phyloP scores from a whole-genome alignment of 805 yeast genomes.

The Metschnikowia aberdeeniae region DNA sequence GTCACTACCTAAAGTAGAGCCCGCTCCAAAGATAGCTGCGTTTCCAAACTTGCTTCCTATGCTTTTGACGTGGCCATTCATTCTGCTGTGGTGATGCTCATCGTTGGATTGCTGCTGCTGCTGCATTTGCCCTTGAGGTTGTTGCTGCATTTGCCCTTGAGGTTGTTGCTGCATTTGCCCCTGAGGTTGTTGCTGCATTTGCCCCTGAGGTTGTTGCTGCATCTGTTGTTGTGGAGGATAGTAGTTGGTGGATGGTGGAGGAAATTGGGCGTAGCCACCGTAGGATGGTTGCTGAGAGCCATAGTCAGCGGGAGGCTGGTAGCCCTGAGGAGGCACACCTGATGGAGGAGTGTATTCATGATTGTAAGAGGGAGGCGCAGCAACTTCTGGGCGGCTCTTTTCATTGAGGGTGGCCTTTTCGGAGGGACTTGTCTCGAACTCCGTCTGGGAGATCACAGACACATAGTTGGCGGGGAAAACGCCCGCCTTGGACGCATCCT shows the following conservation, averaged over 20 bases:
- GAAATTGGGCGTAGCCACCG: constrained; percentile 42
- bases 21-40: constrained; percentile 95
- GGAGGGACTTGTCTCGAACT: constrained; percentile 22
- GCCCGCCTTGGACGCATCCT: constrained; percentile 51
- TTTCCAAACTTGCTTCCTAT: constrained; percentile 81
- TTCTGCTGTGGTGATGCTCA: constrained; percentile 15
- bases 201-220: constrained; percentile 24
- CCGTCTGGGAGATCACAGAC: constrained; percentile 33
- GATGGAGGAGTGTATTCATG: constrained; percentile 1
- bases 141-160: constrained; percentile 19
- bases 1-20: constrained; percentile 88
- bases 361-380: constrained; percentile 2
- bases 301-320: constrained; percentile 4
- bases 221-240: constrained; percentile 32
- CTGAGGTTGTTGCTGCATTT: constrained; percentile 23
- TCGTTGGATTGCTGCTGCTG: constrained; percentile 19
- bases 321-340: constrained; percentile 1
- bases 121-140: constrained; percentile 27
- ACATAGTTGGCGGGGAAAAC: constrained; percentile 92
- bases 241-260: constrained; percentile 48
- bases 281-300: constrained; percentile 25
- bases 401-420: constrained; percentile 15
- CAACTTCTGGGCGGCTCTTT: background rate
- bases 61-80: constrained; percentile 42
- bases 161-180: constrained; percentile 25